Evolutionary conservation across 352 stramenopile genomes (phyloP).

Genomic region (Phytopythium aichiense): DNA sequence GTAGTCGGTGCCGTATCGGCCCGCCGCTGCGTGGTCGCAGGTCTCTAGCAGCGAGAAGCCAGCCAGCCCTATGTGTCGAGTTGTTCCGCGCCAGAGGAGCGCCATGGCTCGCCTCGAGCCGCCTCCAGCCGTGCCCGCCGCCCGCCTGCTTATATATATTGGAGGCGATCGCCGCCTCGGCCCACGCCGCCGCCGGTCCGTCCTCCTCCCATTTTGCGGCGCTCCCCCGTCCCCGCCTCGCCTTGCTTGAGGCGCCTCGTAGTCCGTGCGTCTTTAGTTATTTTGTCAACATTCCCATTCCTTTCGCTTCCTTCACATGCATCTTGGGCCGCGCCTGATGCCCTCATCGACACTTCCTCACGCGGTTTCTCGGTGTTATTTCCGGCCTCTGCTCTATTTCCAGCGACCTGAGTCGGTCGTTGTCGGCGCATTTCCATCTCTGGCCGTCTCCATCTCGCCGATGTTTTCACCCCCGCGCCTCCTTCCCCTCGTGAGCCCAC

Average conservation of each 20-base stretch:
- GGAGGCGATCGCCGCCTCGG: not conserved
- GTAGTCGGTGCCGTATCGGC: constrained; percentile 13
- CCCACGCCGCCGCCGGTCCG: not conserved
- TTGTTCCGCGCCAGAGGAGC: not conserved
- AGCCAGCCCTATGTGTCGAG: not conserved
- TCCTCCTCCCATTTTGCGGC: constrained; percentile 1
- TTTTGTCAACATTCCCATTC: not conserved
- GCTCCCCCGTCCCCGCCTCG: not conserved
- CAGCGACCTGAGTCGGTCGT: not conserved
- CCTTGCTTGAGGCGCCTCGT: not conserved
- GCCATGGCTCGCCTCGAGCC: not conserved
- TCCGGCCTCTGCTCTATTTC: not conserved
- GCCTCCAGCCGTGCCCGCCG: not conserved
- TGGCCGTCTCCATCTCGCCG: not conserved
- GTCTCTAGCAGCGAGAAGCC: not conserved
- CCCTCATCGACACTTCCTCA: too few species aligned
- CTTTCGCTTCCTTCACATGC: not conserved
- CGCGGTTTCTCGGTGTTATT: not conserved
- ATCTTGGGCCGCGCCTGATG: too few species aligned
- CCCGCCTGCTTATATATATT: constrained; percentile 4
- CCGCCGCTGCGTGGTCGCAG: not conserved
- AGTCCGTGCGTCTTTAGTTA: not conserved
- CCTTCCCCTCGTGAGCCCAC: not conserved
- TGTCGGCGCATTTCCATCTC: not conserved
- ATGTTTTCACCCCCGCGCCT: not conserved